Conservation (phyloP, 2,329 filamentous ascomycete genomes). For the Aspergillus sp. region DNA sequence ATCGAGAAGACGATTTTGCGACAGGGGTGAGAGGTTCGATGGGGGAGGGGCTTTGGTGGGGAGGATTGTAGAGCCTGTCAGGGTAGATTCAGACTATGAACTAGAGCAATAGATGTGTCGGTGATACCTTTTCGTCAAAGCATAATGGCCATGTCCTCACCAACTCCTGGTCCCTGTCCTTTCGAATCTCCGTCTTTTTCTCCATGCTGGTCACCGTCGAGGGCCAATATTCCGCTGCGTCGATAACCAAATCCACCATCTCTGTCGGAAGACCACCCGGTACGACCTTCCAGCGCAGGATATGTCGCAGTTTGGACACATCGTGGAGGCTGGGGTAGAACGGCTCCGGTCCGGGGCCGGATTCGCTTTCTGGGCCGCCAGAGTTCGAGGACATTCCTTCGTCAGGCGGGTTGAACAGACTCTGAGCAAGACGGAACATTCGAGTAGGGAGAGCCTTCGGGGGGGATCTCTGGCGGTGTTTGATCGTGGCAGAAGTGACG, state of each 20-base stretch:
- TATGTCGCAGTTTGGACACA: slow-evolving; percentile 23
- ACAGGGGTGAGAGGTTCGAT: slow-evolving; percentile 27
- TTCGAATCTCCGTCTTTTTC: slow-evolving; percentile 12
- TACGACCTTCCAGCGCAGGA: slow-evolving; percentile 21
- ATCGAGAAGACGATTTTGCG: slow-evolving; percentile 31
- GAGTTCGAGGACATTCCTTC: background rate
- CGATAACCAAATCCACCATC: slow-evolving; percentile 31
- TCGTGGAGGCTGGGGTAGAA: slow-evolving; percentile 23
- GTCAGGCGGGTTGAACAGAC: no score
- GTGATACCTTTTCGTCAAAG: slow-evolving; percentile 20
- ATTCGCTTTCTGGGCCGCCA: no score
- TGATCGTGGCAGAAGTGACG: no score
- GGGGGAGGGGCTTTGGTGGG: slow-evolving; percentile 18
- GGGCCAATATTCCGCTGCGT: slow-evolving; percentile 29
- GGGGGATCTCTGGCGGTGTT: no score
- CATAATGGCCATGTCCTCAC: slow-evolving; percentile 29
- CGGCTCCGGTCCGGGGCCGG: background rate
- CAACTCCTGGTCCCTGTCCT: slow-evolving; percentile 26
- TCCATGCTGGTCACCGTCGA: slow-evolving; percentile 15
- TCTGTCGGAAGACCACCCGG: slow-evolving; percentile 23
- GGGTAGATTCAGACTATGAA: background rate
- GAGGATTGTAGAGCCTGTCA: slow-evolving; percentile 7
- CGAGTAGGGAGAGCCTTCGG: no score
- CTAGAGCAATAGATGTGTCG: background rate
- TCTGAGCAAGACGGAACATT: no score